phyloP scores from a whole-genome alignment of 768 basidiomycete species.

The Lyophyllum semitale region DNA sequence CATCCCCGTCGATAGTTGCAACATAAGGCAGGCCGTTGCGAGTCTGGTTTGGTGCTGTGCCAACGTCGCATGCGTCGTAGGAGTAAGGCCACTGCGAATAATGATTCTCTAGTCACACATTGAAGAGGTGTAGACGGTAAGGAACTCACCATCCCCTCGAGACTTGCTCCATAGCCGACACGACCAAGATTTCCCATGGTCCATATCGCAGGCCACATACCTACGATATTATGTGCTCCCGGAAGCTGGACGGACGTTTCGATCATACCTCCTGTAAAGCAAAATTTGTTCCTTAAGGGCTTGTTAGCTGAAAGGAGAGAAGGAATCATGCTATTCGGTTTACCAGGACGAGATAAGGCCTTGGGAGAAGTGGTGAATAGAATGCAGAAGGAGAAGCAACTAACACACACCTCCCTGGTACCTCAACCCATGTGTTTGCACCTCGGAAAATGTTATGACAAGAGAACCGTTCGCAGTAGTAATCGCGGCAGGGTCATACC shows the following conservation, averaged over 20 bases:
- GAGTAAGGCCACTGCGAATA: conserved; percentile 70
- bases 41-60: conserved; percentile 78
- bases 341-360: conserved; percentile 42
- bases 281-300: conserved; percentile 72
- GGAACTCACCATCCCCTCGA: conserved; percentile 72
- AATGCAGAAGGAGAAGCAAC: not conserved
- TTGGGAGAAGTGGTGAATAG: conserved; percentile 34
- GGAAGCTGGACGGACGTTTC: conserved; percentile 64
- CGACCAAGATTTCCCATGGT: conserved; percentile 67
- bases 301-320: not conserved
- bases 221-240: conserved; percentile 60
- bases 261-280: conserved; percentile 79
- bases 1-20: conserved; percentile 59
- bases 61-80: conserved; percentile 80
- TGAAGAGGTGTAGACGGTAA: no score
- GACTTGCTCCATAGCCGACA: conserved; percentile 81
- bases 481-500: conserved; percentile 82
- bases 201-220: conserved; percentile 81
- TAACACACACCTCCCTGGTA: conserved; percentile 58
- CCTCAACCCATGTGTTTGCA: conserved; percentile 59
- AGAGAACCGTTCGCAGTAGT: conserved; percentile 73
- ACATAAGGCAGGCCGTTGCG: conserved; percentile 62
- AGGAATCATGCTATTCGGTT: conserved; percentile 21
- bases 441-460: conserved; percentile 65
- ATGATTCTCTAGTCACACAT: no score